A percentile compares a stretch with the other conserved stretches of the same genome.
Evolutionary conservation across 1,284 basidiomycete species (phyloP).

Genomic region (Kwoniella shivajii): DNA sequence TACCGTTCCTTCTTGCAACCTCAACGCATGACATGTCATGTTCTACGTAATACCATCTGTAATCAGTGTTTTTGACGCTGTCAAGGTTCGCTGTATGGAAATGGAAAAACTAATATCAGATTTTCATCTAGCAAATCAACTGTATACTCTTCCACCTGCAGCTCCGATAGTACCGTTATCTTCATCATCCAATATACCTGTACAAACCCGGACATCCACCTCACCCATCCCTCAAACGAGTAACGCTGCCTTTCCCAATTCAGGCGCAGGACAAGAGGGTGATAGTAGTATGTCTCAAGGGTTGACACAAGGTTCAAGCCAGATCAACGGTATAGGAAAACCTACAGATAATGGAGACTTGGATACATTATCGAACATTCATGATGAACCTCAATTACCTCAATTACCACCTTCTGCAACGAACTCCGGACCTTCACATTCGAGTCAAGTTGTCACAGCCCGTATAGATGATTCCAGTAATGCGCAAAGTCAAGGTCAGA

Average conservation of each 20-base stretch:
- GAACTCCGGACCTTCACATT: background rate
- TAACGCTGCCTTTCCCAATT: no score
- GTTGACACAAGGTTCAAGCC: no score
- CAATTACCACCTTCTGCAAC: background rate
- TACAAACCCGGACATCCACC: background rate
- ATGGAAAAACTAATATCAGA: background rate
- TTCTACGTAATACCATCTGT: no score
- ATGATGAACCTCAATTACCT: conserved; percentile 3
- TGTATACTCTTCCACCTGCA: conserved; percentile 35
- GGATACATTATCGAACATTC: background rate
- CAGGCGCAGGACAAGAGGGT: no score
- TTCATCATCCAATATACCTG: background rate
- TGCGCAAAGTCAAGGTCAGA: background rate
- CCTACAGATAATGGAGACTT: background rate
- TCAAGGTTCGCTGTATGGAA: background rate
- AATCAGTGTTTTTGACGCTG: no score
- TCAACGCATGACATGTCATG: no score
- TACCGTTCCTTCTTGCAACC: no score
- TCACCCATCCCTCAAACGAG: background rate
- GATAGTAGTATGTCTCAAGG: no score
- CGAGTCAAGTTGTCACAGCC: background rate
- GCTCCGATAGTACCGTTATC: conserved; percentile 23
- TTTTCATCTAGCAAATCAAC: conserved; percentile 30
- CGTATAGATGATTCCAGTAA: background rate
- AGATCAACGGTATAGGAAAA: no score